Base-by-base conservation (phyloP, 139 green algal species). In the Tetratostichococcus sp. region DNA sequence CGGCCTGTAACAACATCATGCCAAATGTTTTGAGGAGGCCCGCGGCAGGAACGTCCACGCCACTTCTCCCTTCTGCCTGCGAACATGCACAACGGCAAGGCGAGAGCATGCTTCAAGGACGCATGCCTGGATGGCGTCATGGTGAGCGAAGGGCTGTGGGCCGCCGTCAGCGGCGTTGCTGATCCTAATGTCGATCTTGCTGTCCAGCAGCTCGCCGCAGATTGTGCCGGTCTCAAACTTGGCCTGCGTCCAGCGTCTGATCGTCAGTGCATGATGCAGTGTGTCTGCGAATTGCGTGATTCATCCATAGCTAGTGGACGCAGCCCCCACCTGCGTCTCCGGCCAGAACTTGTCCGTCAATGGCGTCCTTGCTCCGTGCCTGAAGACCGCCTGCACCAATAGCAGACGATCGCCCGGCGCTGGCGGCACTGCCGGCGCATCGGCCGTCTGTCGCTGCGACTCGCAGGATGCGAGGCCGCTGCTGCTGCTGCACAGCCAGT, bases 341-440 rank as follows among this genome's bases (percentile, higher is more conserved):
- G 84, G 71, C 66, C 86, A 87, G 19, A 81, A 77, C 0, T 74
- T 68, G 4, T 71, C 30, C 4, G 78, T 86, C 19, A 93, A 71
- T 0, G 89, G 86, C 22, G 87, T 93, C 43, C 89, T 76, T 0
- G 89, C 89, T 5, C 89, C 89, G 66, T 93, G 89, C 78, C 88
- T 88, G 80, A 93, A 92, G 0, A 93, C 87, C 0, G 91, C 84
- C 70, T 93, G 86, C 35, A 91, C 86, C 23, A 89, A 84, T 79
- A 80, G 74, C 28, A 93, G 81, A 66, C 82, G 71, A 0, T 74
- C 72, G 19, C 50, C 50, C 14, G 11, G 17, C 26, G 50, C 11
- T 26, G 50, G 50, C 50, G 50, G 50, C 14, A 2, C 19, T 26
- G 50, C 50, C 14, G 50, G 50, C 50, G 50, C 50, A 4, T 62